These are phyloP conservation scores for Schizonepeta tenuifolia DNA, from an alignment of 257 asterid genomes.

Conservation along the genomic window DNA sequence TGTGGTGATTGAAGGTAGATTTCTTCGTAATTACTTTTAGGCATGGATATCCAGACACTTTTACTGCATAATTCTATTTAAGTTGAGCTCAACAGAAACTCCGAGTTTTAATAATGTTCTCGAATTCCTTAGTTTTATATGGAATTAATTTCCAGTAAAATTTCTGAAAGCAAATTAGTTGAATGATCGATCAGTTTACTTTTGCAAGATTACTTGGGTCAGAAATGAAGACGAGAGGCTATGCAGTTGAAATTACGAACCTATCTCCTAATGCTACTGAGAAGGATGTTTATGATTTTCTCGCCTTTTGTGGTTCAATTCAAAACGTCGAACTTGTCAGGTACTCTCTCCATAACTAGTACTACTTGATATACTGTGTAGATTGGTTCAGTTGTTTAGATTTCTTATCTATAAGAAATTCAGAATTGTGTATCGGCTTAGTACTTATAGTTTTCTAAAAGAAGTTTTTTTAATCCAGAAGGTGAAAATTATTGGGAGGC, in stretches of 20 bases:
- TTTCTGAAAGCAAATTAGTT: neutral
- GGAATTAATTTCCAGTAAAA: neutral
- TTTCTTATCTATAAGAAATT: neutral
- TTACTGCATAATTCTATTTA: neutral
- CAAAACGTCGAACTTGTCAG: conserved; percentile 73
- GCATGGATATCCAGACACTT: neutral
- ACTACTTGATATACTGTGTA: neutral
- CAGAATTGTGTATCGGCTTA: neutral
- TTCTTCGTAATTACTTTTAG: neutral
- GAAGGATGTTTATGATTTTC: conserved; percentile 74
- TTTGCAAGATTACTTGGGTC: conserved; percentile 22
- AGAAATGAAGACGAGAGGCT: conserved; percentile 67
- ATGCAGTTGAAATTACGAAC: conserved; percentile 61
- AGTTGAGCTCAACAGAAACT: neutral
- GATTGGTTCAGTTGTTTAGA: neutral
- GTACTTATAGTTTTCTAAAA: neutral
- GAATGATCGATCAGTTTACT: neutral
- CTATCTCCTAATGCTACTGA: conserved; percentile 72
- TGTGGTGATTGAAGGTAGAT: neutral
- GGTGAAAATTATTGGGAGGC: neutral
- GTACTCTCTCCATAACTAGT: conserved; percentile 31
- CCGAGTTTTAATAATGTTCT: neutral
- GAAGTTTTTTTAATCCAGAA: neutral
- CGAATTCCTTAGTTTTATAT: neutral
- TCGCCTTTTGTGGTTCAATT: conserved; percentile 77